phyloP scores from a whole-genome alignment of 129 eudicot genomes.

The Flaveria linearis region DNA sequence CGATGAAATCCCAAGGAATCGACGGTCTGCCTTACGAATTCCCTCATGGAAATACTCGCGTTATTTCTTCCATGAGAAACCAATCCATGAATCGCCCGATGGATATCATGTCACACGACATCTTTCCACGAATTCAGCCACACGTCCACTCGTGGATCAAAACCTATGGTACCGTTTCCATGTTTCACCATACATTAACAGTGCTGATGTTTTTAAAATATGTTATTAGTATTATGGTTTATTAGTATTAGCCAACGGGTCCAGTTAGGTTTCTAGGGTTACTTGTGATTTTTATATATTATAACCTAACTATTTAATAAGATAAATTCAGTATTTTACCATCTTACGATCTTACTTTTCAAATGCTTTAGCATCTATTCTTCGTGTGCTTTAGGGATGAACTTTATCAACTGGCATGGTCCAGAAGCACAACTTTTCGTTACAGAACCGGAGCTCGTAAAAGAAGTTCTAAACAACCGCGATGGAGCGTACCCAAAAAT shows the following conservation, averaged over 20 bases:
- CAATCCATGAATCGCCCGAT: conserved; percentile 53
- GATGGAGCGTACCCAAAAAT: conserved; percentile 66
- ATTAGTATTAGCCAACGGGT: too few relatives aligned
- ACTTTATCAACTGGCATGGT: conserved; percentile 68
- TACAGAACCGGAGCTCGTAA: conserved; percentile 64
- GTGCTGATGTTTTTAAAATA: too few relatives aligned
- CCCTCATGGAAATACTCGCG: conserved; percentile 61
- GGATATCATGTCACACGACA: conserved; percentile 51
- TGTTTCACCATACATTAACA: not conserved
- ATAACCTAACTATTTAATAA: too few relatives aligned
- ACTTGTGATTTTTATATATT: too few relatives aligned
- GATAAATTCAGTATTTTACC: too few relatives aligned
- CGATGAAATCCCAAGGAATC: conserved; percentile 56
- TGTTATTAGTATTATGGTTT: too few relatives aligned
- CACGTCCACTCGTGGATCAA: conserved; percentile 61
- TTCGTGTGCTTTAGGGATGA: conserved; percentile 40
- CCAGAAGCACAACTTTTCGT: conserved; percentile 57
- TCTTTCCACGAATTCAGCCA: conserved; percentile 68
- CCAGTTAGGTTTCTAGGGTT: too few relatives aligned
- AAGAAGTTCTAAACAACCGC: conserved; percentile 61
- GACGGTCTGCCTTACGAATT: conserved; percentile 51
- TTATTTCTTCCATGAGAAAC: conserved; percentile 49
- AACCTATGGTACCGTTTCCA: conserved; percentile 44
- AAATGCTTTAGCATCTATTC: not conserved
- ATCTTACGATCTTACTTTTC: too few relatives aligned